Conservation (phyloP, 495 filamentous ascomycete species). For the Pyrenopolyporus hunteri region DNA sequence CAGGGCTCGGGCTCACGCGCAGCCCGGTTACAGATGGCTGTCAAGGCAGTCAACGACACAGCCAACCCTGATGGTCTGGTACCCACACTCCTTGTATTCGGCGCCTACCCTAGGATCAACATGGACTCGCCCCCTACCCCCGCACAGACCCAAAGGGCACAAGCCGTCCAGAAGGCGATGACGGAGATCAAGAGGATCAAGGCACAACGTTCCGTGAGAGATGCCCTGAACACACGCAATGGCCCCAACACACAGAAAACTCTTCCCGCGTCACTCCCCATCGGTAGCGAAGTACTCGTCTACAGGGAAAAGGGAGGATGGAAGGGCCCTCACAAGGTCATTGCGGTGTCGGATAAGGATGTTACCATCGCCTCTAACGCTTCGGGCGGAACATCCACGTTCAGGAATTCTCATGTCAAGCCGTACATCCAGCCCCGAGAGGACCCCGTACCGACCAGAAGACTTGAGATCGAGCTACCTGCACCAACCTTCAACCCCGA, state of each 20-base stretch:
- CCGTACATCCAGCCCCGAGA: not conserved
- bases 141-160: constrained; percentile 14
- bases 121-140: not conserved
- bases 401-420: not conserved
- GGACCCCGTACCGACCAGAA: not conserved
- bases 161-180: constrained; percentile 31
- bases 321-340: constrained; percentile 22
- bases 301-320: constrained; percentile 21
- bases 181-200: constrained; percentile 18
- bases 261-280: constrained; percentile 7
- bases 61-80: not conserved
- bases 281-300: constrained; percentile 20
- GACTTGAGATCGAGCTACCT: not conserved
- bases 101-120: not conserved
- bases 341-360: not conserved
- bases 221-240: constrained; percentile 25
- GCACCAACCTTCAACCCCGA: not conserved
- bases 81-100: not conserved
- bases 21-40: constrained; percentile 33
- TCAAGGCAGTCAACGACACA: constrained; percentile 35
- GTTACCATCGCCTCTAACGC: not conserved
- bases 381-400: not conserved
- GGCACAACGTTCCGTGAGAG: constrained; percentile 10
- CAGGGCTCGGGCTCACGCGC: not conserved
- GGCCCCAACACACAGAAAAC: constrained; percentile 17